Evolutionary conservation across 1,139 yeast species (phyloP).

Genomic region (Barnettozyma hawaiiensis): DNA sequence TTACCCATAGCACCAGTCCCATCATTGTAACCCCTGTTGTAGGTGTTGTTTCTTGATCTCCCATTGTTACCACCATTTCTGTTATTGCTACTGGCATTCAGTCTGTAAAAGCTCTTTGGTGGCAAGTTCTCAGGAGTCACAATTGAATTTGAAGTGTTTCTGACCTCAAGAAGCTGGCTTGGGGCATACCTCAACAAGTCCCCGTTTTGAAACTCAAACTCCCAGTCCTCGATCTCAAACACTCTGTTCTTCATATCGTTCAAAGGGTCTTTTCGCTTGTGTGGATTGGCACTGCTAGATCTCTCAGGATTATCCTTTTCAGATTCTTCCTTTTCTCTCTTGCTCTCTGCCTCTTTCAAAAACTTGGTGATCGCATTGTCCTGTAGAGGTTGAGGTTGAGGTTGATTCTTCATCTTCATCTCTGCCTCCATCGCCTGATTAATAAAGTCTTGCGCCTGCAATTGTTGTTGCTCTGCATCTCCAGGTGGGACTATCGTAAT

Average conservation of each 20-base stretch:
- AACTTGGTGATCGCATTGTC: slow-evolving; percentile 23
- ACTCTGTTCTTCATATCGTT: slow-evolving; percentile 11
- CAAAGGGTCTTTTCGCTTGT: slow-evolving; percentile 9
- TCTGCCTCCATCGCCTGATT: slow-evolving; percentile 10
- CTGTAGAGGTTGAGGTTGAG: too few species aligned
- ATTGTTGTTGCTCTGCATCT: slow-evolving; percentile 1
- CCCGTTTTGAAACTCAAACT: slow-evolving; percentile 12
- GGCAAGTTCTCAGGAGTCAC: slow-evolving; percentile 20
- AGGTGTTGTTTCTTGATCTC: slow-evolving; percentile 10
- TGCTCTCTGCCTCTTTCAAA: slow-evolving; percentile 23
- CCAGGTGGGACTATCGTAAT: slow-evolving; percentile 9
- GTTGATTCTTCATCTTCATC: slow-evolving; percentile 3
- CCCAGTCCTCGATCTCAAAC: slow-evolving; percentile 19
- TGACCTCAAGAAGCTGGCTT: slow-evolving; percentile 18
- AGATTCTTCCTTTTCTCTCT: slow-evolving; percentile 22
- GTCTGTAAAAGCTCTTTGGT: slow-evolving; percentile 20
- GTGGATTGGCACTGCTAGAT: slow-evolving; percentile 2
- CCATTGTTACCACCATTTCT: slow-evolving; percentile 11
- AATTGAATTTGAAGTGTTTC: slow-evolving; percentile 11
- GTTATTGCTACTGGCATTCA: slow-evolving; percentile 10
- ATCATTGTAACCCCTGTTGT: slow-evolving; percentile 15
- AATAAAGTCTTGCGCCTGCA: slow-evolving; percentile 10
- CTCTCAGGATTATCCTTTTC: slow-evolving; percentile 1
- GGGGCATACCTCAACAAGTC: slow-evolving; percentile 18
- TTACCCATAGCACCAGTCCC: slow-evolving; percentile 26